Evolutionary conservation across 257 asterid species (phyloP).

Genomic region (Rhazya stricta): DNA sequence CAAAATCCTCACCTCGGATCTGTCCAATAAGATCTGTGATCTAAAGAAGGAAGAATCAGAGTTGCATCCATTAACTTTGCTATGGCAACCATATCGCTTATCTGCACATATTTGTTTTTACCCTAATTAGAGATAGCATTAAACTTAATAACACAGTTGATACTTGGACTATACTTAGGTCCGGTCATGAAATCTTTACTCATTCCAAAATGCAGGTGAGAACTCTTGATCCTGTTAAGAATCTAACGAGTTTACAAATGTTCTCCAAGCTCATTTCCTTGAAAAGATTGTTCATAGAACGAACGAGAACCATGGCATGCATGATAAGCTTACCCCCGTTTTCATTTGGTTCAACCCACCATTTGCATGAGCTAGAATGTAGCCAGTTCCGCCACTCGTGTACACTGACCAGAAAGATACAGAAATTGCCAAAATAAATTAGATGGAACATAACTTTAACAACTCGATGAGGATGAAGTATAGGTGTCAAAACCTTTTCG

Average conservation of each 20-base stretch:
- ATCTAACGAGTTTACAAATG: too few species aligned
- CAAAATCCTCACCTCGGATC: constrained; percentile 34
- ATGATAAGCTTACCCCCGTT: constrained; percentile 29
- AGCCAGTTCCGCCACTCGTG: constrained; percentile 26
- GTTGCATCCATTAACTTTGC: constrained; percentile 39
- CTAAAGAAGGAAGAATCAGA: constrained; percentile 37
- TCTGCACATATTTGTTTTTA: constrained; percentile 18
- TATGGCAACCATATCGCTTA: constrained; percentile 43
- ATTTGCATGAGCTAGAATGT: constrained; percentile 35
- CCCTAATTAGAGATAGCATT: neutral
- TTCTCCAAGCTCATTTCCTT: neutral
- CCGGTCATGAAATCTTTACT: neutral
- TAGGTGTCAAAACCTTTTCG: constrained; percentile 12
- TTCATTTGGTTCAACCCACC: constrained; percentile 47
- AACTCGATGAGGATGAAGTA: neutral
- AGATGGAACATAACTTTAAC: neutral
- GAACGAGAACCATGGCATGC: neutral
- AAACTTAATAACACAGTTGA: neutral
- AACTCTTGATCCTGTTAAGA: neutral
- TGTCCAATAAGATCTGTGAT: constrained; percentile 41
- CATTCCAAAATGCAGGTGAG: too few species aligned
- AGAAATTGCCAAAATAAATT: neutral
- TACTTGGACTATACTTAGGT: neutral
- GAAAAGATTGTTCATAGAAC: neutral
- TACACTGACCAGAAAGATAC: constrained; percentile 11